phyloP scores from a whole-genome alignment of 306 rosid genomes.

The Inga laurina region DNA sequence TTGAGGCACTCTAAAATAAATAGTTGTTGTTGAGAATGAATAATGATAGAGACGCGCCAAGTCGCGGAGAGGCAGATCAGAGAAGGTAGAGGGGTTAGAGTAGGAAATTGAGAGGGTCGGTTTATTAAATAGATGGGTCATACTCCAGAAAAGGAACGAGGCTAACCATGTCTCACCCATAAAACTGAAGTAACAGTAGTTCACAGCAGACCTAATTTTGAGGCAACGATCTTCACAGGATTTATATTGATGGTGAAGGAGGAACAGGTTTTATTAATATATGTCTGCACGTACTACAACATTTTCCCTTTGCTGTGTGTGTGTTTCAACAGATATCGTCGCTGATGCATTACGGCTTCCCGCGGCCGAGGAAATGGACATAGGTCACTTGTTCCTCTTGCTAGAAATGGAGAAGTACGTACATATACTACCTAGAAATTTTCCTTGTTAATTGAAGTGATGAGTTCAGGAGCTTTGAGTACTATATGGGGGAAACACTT shows the following conservation, averaged over 20 bases:
- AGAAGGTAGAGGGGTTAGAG: neutral
- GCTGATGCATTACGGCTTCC: neutral
- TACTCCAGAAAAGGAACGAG: neutral
- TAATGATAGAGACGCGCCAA: neutral
- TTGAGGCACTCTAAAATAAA: too few relatives aligned
- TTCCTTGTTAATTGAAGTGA: neutral
- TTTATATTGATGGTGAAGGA: constrained; percentile 1
- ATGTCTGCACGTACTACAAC: neutral
- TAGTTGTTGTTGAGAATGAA: neutral
- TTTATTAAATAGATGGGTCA: constrained; percentile 14
- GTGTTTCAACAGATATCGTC: neutral
- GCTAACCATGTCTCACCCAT: neutral
- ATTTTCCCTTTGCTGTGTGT: neutral
- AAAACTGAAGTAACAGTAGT: neutral
- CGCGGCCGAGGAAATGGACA: neutral
- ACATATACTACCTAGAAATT: neutral
- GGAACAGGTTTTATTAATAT: neutral
- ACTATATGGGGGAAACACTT: neutral
- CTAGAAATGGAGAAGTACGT: too few relatives aligned
- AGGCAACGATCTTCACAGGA: neutral
- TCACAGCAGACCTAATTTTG: neutral
- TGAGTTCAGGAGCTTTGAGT: neutral
- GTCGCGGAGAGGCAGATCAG: neutral
- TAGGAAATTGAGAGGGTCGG: neutral
- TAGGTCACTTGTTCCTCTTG: neutral